Evolutionary conservation across 2,329 filamentous ascomycete species (phyloP).

Genomic region (Keithomyces neogunnii): DNA sequence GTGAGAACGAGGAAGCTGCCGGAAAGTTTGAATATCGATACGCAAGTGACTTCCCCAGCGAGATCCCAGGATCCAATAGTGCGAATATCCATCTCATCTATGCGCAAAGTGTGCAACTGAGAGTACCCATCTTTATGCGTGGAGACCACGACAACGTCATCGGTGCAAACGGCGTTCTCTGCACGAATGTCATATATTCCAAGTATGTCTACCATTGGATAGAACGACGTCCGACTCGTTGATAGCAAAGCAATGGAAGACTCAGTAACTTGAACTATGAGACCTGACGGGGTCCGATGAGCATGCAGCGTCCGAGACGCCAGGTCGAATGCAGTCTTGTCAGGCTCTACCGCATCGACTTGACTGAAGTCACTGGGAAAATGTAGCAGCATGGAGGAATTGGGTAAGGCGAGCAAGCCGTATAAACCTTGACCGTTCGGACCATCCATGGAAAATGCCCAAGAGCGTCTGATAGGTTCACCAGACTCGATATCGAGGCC

Average conservation of each 20-base stretch:
- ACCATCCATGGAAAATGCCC: conserved; percentile 34
- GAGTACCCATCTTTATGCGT: conserved; percentile 27
- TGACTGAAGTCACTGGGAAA: conserved; percentile 39
- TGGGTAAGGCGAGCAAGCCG: conserved; percentile 40
- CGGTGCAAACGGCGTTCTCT: conserved; percentile 33
- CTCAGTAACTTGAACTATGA: conserved; percentile 48
- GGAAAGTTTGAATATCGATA: conserved; percentile 25
- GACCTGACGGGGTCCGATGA: conserved; percentile 23
- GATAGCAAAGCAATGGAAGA: conserved; percentile 31
- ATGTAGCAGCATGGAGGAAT: conserved; percentile 38
- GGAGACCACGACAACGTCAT: conserved; percentile 33
- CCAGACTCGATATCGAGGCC: conserved; percentile 46
- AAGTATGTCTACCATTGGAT: conserved; percentile 19
- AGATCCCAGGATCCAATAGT: conserved; percentile 23
- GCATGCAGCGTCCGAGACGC: conserved; percentile 43
- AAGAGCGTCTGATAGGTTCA: conserved; percentile 40
- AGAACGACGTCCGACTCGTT: conserved; percentile 25
- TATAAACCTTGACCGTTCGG: conserved; percentile 15
- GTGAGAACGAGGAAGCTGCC: conserved; percentile 21
- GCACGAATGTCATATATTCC: conserved; percentile 19
- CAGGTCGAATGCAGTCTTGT: conserved; percentile 40
- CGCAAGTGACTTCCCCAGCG: conserved; percentile 40
- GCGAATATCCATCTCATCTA: conserved; percentile 24
- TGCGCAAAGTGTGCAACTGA: conserved; percentile 28
- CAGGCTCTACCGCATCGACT: conserved; percentile 32